Base-by-base conservation (phyloP, 2,329 filamentous ascomycete species). In the Aspergillus novoparasiticus region DNA sequence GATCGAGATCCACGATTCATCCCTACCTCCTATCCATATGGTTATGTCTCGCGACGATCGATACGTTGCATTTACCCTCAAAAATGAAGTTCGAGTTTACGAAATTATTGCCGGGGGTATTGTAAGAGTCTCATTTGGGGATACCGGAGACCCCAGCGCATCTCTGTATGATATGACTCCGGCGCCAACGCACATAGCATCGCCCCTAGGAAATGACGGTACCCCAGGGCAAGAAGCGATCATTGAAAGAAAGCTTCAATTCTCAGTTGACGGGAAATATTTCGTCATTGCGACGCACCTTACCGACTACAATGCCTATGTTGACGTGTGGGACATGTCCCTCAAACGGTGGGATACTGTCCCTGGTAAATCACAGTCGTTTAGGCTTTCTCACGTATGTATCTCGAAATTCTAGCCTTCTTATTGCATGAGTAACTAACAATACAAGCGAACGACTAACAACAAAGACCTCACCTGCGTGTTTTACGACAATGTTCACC, bases 211-310 rank as follows among this genome's bases (percentile, higher is more conserved):
- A 9, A 26, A 14, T 14, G 51, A 39, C 34, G 30, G 12, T 34
- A 48, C 12, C 23, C 46, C 61, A 30, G 59, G 67, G 57, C 69
- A 71, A 55, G 66, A 68, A 30, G 68, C 68, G 5, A 68, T 75
- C 30, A 69, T 75, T 30, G 72, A 73, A 16, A 68, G 75, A 34
- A 76, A 71, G 59, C 59, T 77, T 2, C 71, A 75, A 55, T 78
- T 77, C 43, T 76, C 75, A 1, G 69, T 72, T 9, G 72, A 78
- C 62, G 72, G 70, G 43, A 71, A 71, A 58, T 66, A 68, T 19
- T 69, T 78, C 19, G 71, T 73, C 14, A 72, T 77, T 21, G 74
- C 75, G 10, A 76, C 74, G 1, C 75, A 76, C 56, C 68, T 77
- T 3, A 73, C 69, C 4, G 71, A 76, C 41, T 72, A 74, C 64